These are phyloP conservation scores for Ceratobasidium sp. DNA, from an alignment of 1,284 basidiomycete species.

Conservation along the genomic window DNA sequence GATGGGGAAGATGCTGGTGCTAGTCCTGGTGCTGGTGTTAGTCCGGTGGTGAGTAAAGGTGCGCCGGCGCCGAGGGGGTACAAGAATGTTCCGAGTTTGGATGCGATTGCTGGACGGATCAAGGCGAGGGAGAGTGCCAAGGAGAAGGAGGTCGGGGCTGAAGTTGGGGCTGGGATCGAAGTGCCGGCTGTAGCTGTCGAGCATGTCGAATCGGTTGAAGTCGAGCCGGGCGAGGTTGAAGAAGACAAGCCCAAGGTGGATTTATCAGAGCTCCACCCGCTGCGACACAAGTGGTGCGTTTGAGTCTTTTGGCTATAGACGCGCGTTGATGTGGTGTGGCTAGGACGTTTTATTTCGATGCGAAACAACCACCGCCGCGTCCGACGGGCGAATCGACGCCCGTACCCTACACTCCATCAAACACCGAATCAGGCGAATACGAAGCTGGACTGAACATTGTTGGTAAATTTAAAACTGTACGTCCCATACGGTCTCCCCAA, in stretches of 20 bases:
- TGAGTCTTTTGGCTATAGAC: not conserved
- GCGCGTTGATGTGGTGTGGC: not conserved
- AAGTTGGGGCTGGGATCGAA: constrained; percentile 7
- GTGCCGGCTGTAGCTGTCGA: not conserved
- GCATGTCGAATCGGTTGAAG: constrained; percentile 12
- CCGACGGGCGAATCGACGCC: constrained; percentile 26
- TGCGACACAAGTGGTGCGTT: constrained; percentile 48
- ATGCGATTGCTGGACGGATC: constrained; percentile 50
- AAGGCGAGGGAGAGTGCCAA: constrained; percentile 27
- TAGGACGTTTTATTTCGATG: constrained; percentile 49
- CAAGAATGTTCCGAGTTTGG: constrained; percentile 50
- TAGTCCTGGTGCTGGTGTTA: too few relatives aligned
- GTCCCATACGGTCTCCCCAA: constrained; percentile 47
- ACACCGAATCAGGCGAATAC: constrained; percentile 47
- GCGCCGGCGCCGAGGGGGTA: constrained; percentile 46
- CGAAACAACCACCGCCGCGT: constrained; percentile 36
- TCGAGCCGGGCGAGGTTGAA: not conserved
- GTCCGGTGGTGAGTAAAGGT: constrained; percentile 18
- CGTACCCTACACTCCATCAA: constrained; percentile 45
- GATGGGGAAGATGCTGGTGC: constrained; percentile 19
- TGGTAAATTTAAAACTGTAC: constrained; percentile 81
- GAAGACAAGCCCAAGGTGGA: constrained; percentile 20
- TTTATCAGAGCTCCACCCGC: constrained; percentile 40
- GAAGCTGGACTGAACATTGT: constrained; percentile 62
- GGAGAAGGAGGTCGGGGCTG: constrained; percentile 20